A percentile compares a stretch with the other conserved stretches of the same genome.
phyloP scores from a whole-genome alignment of 805 yeast genomes.

The Cyberlindnera mrakii region DNA sequence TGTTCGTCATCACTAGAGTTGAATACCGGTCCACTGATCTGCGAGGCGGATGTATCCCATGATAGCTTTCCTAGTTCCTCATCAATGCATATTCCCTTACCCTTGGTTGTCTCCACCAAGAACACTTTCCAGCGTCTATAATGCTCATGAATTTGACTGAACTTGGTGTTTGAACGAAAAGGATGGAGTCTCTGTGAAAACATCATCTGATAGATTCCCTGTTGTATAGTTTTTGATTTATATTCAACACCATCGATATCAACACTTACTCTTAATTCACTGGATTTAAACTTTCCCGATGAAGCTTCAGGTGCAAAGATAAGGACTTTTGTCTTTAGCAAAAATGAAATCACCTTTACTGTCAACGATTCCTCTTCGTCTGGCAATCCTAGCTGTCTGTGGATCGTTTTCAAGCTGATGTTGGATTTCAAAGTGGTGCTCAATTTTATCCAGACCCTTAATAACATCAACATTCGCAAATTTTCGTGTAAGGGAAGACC shows the following conservation, averaged over 20 bases:
- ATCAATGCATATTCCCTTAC: slow-evolving; percentile 13
- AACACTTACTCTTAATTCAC: background rate
- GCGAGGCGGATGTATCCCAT: background rate
- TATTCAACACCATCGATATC: slow-evolving; percentile 6
- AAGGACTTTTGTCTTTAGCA: background rate
- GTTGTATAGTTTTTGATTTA: slow-evolving; percentile 3
- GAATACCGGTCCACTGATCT: background rate
- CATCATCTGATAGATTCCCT: background rate
- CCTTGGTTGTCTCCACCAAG: slow-evolving; percentile 7
- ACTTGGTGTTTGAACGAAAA: too few relatives aligned
- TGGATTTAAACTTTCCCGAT: background rate
- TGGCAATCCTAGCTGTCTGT: slow-evolving; percentile 13
- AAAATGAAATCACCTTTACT: slow-evolving; percentile 8
- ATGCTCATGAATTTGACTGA: too few relatives aligned
- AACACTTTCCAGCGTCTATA: background rate
- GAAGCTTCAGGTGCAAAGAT: too few relatives aligned
- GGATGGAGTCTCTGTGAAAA: background rate
- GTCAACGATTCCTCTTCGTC: slow-evolving; percentile 2
- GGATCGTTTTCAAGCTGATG: slow-evolving; percentile 9
- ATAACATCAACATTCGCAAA: slow-evolving; percentile 27
- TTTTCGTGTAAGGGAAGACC: slow-evolving; percentile 12
- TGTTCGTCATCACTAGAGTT: slow-evolving; percentile 1
- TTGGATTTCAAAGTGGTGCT: slow-evolving; percentile 19
- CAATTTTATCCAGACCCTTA: slow-evolving; percentile 29
- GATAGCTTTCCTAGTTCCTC: slow-evolving; percentile 6